These are phyloP conservation scores for Coemansia brasiliensis DNA, from an alignment of 192 early-diverging fungal genomes.

Conservation along the genomic window DNA sequence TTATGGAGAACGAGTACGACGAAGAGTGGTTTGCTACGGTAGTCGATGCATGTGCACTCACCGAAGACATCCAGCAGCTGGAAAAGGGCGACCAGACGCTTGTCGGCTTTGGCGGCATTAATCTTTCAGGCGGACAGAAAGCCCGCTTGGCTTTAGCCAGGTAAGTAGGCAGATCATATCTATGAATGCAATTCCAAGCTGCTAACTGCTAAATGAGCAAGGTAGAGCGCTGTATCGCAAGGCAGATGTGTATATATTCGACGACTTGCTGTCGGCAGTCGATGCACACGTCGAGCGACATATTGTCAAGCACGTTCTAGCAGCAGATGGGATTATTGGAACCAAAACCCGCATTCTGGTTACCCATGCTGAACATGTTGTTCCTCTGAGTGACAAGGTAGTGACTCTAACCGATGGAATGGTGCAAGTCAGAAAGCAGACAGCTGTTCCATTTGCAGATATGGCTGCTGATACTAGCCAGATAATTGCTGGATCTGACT, in stretches of 20 bases:
- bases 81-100: constrained; percentile 46
- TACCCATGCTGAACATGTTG: too few relatives aligned
- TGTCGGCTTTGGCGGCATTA: constrained; percentile 60
- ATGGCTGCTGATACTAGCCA: background rate
- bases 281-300: constrained; percentile 62
- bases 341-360: constrained; percentile 54
- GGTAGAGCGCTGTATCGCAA: constrained; percentile 61
- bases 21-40: constrained; percentile 21
- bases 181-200: too few relatives aligned
- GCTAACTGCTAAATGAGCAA: too few relatives aligned
- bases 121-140: constrained; percentile 64
- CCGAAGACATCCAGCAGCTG: constrained; percentile 22
- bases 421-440: constrained; percentile 9
- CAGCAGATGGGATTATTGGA: constrained; percentile 22
- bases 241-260: constrained; percentile 66
- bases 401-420: constrained; percentile 16
- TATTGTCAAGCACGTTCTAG: constrained; percentile 56
- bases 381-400: constrained; percentile 21
- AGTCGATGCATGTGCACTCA: constrained; percentile 29
- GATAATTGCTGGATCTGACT: background rate
- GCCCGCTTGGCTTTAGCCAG: too few relatives aligned
- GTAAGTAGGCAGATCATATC: too few relatives aligned
- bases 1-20: constrained; percentile 41
- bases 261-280: constrained; percentile 70
- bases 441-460: background rate